phyloP scores from a whole-genome alignment of 345 rosid genomes.

The Arabis alpina region DNA sequence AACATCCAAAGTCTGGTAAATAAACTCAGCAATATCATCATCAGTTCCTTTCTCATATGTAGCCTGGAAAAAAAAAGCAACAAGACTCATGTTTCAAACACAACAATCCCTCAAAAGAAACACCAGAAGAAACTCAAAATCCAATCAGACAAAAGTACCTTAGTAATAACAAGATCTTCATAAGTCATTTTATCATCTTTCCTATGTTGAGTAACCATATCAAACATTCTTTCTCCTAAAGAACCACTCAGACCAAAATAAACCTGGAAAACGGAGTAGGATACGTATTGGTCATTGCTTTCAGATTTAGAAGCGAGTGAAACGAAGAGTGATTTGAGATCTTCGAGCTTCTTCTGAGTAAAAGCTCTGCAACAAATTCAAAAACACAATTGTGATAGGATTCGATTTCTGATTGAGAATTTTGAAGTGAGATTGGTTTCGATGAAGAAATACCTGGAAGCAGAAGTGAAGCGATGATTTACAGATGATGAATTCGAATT shows the following conservation, averaged over 20 bases:
- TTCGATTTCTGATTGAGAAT: slow-evolving; percentile 6
- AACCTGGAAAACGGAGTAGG: slow-evolving; percentile 72
- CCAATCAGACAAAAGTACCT: slow-evolving; percentile 48
- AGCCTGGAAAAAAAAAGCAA: slow-evolving; percentile 54
- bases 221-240: slow-evolving; percentile 69
- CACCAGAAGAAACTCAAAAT: too few species aligned
- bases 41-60: slow-evolving; percentile 80
- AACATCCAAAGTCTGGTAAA: slow-evolving; percentile 70
- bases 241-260: slow-evolving; percentile 64
- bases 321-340: slow-evolving; percentile 59
- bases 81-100: background rate
- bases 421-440: background rate
- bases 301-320: slow-evolving; percentile 72
- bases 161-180: slow-evolving; percentile 86
- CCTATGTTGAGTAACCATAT: slow-evolving; percentile 65
- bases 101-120: background rate
- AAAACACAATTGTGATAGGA: slow-evolving; percentile 2
- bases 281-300: slow-evolving; percentile 51
- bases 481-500: slow-evolving; percentile 43
- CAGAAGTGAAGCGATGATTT: slow-evolving; percentile 48
- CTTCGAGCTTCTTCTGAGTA: slow-evolving; percentile 63
- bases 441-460: slow-evolving; percentile 44
- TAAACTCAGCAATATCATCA: slow-evolving; percentile 84
- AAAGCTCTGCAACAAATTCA: slow-evolving; percentile 60
- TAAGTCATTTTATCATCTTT: slow-evolving; percentile 62